Evolutionary conservation across 495 filamentous ascomycete genomes (phyloP).

Genomic region (Thermothielavioides terrestris): DNA sequence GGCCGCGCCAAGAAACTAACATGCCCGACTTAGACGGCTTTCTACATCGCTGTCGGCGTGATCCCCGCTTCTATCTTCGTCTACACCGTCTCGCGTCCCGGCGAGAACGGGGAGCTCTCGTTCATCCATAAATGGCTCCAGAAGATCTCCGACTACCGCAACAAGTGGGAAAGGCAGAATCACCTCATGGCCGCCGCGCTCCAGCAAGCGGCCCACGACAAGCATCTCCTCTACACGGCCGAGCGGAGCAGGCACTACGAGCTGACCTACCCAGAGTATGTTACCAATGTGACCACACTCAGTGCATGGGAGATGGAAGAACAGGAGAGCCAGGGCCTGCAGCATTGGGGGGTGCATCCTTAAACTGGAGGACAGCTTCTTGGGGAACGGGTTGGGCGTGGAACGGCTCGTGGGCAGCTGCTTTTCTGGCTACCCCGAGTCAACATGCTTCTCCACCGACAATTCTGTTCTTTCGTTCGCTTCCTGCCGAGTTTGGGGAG

Average conservation of each 20-base stretch:
- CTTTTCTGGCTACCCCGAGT: background rate
- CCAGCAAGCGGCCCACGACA: conserved; percentile 43
- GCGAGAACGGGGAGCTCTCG: conserved; percentile 35
- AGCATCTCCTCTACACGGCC: conserved; percentile 32
- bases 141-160: conserved; percentile 28
- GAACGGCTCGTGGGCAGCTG: background rate
- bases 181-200: conserved; percentile 30
- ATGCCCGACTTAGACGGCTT: conserved; percentile 23
- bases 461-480: background rate
- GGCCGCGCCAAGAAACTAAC: conserved; percentile 8
- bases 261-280: conserved; percentile 42
- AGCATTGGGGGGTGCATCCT: background rate
- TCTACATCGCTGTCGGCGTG: conserved; percentile 32
- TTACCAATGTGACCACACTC: background rate
- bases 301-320: background rate
- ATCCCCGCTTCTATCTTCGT: conserved; percentile 25
- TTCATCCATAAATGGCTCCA: conserved; percentile 26
- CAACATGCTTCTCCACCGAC: background rate
- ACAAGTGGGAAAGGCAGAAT: conserved; percentile 35
- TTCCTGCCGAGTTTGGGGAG: too few relatives aligned
- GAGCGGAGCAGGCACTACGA: conserved; percentile 30
- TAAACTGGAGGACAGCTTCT: background rate
- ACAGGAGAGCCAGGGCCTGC: background rate
- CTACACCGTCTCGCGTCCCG: conserved; percentile 36
- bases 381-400: background rate